phyloP scores from a whole-genome alignment of 169 alveolate genomes.

The Babesia divergens region DNA sequence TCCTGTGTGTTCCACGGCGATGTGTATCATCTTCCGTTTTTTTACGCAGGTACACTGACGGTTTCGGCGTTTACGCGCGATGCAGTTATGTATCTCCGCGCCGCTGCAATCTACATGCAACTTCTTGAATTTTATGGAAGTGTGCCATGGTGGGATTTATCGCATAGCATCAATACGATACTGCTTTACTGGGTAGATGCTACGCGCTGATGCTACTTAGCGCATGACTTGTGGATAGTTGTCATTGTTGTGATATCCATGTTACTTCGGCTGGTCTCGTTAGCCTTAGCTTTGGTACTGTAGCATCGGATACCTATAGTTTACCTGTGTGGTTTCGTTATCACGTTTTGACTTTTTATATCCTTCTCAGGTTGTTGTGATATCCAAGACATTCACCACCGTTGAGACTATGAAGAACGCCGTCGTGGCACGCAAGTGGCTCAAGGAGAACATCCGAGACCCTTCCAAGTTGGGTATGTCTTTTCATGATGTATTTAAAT shows the following conservation, averaged over 20 bases:
- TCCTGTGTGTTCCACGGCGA: slow-evolving; percentile 29
- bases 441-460: slow-evolving; percentile 74
- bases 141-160: no score
- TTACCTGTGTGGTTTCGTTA: no score
- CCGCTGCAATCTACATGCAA: background rate
- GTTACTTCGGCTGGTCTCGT: no score
- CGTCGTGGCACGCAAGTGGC: slow-evolving; percentile 86
- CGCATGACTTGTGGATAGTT: no score
- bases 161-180: no score
- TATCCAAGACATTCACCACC: slow-evolving; percentile 99
- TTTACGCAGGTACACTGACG: slow-evolving; percentile 5
- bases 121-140: no score
- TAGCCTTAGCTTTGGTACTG: no score
- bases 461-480: slow-evolving; percentile 49
- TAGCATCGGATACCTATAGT: no score
- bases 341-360: no score
- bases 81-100: background rate
- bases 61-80: background rate
- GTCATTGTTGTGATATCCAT: no score
- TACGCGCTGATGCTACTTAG: no score
- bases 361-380: slow-evolving; percentile 81
- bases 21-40: background rate
- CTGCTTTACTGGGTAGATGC: no score
- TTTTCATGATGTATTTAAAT: background rate
- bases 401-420: slow-evolving; percentile 99